A percentile compares a stretch with the other conserved stretches of the same genome.
Evolutionary conservation across 805 yeast species (phyloP).

Genomic region (Wickerhamomyces subpelliculosus): DNA sequence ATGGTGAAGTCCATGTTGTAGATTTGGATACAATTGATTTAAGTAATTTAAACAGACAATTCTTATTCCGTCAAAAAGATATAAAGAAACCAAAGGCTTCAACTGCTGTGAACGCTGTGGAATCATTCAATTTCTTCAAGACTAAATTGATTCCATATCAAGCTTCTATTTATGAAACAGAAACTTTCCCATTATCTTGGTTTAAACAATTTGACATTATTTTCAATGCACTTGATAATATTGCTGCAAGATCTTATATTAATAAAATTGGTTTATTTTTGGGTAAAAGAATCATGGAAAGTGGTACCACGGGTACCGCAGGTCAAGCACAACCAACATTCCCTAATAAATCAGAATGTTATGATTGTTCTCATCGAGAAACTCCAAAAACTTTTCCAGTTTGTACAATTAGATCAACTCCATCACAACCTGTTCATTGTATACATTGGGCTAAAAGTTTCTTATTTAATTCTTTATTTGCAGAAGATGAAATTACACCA

Average conservation of each 20-base stretch:
- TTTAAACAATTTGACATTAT: conserved; percentile 68
- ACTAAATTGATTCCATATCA: conserved; percentile 71
- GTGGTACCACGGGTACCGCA: conserved; percentile 91
- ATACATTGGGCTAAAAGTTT: conserved; percentile 97
- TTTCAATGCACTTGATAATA: conserved; percentile 89
- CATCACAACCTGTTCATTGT: conserved; percentile 93
- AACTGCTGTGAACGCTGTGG: conserved; percentile 81
- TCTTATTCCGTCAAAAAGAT: conserved; percentile 81
- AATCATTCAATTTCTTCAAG: conserved; percentile 53
- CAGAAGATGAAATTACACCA: conserved; percentile 34
- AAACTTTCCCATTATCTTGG: conserved; percentile 68
- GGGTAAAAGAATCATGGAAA: conserved; percentile 74
- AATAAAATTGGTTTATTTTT: conserved; percentile 75
- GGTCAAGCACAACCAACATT: conserved; percentile 93
- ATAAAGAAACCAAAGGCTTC: conserved; percentile 82
- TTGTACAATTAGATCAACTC: conserved; percentile 94
- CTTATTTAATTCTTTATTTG: conserved; percentile 74
- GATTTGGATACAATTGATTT: conserved; percentile 94
- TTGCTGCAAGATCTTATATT: conserved; percentile 88
- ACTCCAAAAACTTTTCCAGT: conserved; percentile 91
- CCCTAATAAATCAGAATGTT: conserved; percentile 82
- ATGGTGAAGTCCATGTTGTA: conserved; percentile 84
- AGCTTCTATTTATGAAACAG: conserved; percentile 80
- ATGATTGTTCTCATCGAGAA: conserved; percentile 82
- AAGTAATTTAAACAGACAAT: conserved; percentile 89